These are phyloP conservation scores for Notholithocarpus densiflorus DNA, from an alignment of 306 rosid species.

Conservation along the genomic window DNA sequence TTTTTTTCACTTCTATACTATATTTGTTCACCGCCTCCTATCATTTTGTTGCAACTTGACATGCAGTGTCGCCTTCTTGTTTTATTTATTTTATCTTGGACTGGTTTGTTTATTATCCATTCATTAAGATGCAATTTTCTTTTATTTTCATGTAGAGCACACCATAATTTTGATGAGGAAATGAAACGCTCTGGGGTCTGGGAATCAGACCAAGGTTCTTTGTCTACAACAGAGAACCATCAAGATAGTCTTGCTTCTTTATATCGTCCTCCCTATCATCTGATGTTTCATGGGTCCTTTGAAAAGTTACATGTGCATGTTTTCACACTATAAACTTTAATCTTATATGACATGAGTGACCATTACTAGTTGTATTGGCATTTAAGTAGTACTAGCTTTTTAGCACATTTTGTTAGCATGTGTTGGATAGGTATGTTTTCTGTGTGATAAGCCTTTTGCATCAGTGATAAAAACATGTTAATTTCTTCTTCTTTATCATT, in stretches of 20 bases:
- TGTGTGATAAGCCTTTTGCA: no score
- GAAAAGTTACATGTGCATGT: conserved; percentile 57
- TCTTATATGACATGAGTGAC: background rate
- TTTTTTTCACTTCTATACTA: background rate
- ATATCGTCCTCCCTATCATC: conserved; percentile 94
- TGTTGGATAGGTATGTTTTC: no score
- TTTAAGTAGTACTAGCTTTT: background rate
- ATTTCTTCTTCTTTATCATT: no score
- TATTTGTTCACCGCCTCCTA: background rate
- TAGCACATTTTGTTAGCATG: no score
- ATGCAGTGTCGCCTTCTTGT: background rate
- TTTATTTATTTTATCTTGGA: background rate
- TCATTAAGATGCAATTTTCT: background rate
- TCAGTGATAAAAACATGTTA: no score
- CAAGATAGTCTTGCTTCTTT: conserved; percentile 95
- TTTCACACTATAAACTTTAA: background rate
- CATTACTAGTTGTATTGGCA: background rate
- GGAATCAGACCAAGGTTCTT: conserved; percentile 76
- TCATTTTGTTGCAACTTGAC: conserved; percentile 1
- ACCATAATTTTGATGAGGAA: conserved; percentile 83
- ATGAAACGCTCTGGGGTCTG: conserved; percentile 83
- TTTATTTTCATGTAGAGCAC: conserved; percentile 30
- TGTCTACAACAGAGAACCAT: conserved; percentile 63
- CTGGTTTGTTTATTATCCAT: background rate
- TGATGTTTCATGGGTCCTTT: conserved; percentile 83